Evolutionary conservation across 768 basidiomycete species (phyloP).

Genomic region (Pholiota molesta): DNA sequence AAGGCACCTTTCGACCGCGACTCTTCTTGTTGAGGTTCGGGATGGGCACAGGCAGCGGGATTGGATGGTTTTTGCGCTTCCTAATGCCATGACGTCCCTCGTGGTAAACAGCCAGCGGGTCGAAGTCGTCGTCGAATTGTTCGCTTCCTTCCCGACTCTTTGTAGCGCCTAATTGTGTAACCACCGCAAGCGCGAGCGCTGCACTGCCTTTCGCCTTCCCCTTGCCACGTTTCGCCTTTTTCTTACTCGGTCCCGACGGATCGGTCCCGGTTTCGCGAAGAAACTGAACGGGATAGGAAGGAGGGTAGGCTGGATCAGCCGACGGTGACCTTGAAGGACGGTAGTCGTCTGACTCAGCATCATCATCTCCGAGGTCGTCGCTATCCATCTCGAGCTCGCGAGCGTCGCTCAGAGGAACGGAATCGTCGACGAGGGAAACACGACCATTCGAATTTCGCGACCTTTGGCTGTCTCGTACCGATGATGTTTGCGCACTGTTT

Average conservation of each 20-base stretch:
- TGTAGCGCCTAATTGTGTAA: constrained; percentile 22
- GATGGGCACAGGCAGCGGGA: constrained; percentile 54
- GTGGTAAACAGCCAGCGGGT: constrained; percentile 23
- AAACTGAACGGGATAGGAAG: constrained; percentile 1
- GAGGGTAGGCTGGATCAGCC: background rate
- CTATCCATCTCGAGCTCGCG: constrained; percentile 12
- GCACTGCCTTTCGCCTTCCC: constrained; percentile 38
- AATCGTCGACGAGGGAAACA: background rate
- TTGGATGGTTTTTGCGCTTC: constrained; percentile 34
- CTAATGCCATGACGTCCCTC: constrained; percentile 23
- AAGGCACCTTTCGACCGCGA: constrained; percentile 61
- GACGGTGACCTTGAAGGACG: constrained; percentile 22
- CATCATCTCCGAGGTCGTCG: constrained; percentile 26
- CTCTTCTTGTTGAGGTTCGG: constrained; percentile 68
- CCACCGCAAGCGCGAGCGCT: constrained; percentile 34
- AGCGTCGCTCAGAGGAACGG: background rate
- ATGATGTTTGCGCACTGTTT: constrained; percentile 2
- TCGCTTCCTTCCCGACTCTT: constrained; percentile 13
- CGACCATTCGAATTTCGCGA: background rate
- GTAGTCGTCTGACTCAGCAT: constrained; percentile 34
- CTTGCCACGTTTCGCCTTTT: constrained; percentile 24
- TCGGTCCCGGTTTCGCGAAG: constrained; percentile 10
- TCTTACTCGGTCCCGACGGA: constrained; percentile 23
- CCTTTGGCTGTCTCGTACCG: background rate
- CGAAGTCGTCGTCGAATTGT: constrained; percentile 16